Evolutionary conservation across 1,284 basidiomycete species (phyloP).

Genomic region (Cutaneotrichosporon cyanovorans): DNA sequence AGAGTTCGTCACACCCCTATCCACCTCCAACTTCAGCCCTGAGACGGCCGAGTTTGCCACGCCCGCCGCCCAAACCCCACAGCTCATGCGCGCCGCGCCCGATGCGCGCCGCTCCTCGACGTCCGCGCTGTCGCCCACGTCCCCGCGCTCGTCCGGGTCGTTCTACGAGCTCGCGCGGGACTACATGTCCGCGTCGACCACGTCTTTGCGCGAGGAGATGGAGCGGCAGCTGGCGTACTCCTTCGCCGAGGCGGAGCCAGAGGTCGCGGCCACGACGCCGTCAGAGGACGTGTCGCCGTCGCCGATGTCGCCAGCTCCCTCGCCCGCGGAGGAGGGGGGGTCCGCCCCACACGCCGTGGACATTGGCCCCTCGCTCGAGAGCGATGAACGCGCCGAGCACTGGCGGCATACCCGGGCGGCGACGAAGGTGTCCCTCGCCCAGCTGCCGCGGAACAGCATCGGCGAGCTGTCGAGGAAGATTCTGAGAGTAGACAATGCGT

Average conservation of each 20-base stretch:
- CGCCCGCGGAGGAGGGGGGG: no score
- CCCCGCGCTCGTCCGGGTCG: slow-evolving; percentile 4
- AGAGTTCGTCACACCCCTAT: neutral
- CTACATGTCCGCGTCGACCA: slow-evolving; percentile 11
- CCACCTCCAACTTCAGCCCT: neutral
- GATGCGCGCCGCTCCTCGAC: no score
- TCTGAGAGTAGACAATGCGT: no score
- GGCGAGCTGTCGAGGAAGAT: slow-evolving; percentile 5
- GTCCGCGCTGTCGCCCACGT: no score
- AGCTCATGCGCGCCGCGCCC: neutral
- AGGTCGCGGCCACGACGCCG: no score
- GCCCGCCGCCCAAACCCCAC: neutral
- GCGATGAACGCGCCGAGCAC: slow-evolving; percentile 54
- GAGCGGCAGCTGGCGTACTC: slow-evolving; percentile 5
- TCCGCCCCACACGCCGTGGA: no score
- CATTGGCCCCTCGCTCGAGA: no score
- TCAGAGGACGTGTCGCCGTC: no score
- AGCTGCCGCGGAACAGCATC: slow-evolving; percentile 7
- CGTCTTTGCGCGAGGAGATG: slow-evolving; percentile 7
- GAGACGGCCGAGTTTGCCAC: neutral
- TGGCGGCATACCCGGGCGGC: slow-evolving; percentile 77
- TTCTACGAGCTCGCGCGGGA: slow-evolving; percentile 13
- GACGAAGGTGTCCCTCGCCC: slow-evolving; percentile 63
- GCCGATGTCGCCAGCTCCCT: no score
- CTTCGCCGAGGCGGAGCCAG: no score